Evolutionary conservation across 495 filamentous ascomycete genomes (phyloP), one percentile per base, ranked within the genome.

Genomic region (Aspergillus egyptiacus): DNA sequence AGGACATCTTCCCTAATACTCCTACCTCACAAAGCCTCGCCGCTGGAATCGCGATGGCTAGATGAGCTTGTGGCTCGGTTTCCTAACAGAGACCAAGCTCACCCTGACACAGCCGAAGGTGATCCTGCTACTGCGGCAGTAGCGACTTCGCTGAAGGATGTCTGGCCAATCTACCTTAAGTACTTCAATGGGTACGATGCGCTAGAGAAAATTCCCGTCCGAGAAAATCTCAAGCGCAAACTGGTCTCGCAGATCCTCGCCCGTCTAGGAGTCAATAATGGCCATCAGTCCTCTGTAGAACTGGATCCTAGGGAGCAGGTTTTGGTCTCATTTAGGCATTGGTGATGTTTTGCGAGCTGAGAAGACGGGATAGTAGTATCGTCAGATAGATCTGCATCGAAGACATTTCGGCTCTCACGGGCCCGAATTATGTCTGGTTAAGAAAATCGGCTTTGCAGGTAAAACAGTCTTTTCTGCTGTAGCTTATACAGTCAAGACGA

Each of bases 161-260:
- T 72, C 22, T 81, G 79, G 74, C 76, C 77, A 5, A 64, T 61
- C 6, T 69, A 81, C 39, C 52, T 84, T 56, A 86, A 85, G 62
- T 94, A 96, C 64, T 87, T 96, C 53, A 91, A 97, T 66, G 93
- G 93, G 1, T 73, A 75, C 35, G 81, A 87, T 63, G 88, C 91
- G 5, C 67, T 98, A 31, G 93, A 98, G 70, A 85, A 91, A 63
- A 86, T 97, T 58, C 75, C 81, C 0, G 75, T 89, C 9, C 74
- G 81, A 28, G 90, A 97, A 70, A 82, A 81, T 8, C 73, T 95
- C 68, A 94, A 91, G 71, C 73, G 90, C 35, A 94, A 91, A 68
- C 79, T 83, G 50, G 83, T 87, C 11, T 86, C 83, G 77, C 79
- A 75, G 51, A 65, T 91, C n/a, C 64, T 75, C 6, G 64, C 56